phyloP scores from a whole-genome alignment of 2,329 filamentous ascomycete genomes.

The Talaromyces albobiverticillius region DNA sequence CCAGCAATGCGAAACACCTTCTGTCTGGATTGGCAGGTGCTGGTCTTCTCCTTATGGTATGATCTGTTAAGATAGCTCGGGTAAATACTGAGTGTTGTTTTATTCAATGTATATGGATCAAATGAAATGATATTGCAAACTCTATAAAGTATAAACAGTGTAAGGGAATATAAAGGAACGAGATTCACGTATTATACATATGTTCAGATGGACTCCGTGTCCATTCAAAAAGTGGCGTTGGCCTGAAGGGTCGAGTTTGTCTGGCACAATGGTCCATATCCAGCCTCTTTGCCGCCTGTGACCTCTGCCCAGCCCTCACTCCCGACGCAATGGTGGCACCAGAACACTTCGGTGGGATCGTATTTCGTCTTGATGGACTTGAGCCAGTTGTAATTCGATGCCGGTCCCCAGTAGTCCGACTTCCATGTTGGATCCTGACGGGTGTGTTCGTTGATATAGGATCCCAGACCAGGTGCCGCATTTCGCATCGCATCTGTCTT shows the following conservation, averaged over 20 bases:
- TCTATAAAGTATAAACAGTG: no score
- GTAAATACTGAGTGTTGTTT: no score
- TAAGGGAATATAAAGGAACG: no score
- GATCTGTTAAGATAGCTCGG: no score
- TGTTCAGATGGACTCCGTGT: no score
- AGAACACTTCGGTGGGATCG: conserved; percentile 42
- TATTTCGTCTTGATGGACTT: conserved; percentile 39
- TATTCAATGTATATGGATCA: no score
- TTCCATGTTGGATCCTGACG: conserved; percentile 41
- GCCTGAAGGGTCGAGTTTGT: neutral
- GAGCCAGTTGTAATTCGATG: conserved; percentile 35
- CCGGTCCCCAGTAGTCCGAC: conserved; percentile 39
- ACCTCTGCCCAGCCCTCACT: conserved; percentile 33
- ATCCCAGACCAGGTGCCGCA: conserved; percentile 36
- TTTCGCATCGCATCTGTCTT: conserved; percentile 38
- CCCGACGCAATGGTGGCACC: conserved; percentile 38
- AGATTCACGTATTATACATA: no score
- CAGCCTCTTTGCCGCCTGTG: neutral
- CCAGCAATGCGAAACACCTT: conserved; percentile 17
- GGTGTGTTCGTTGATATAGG: conserved; percentile 44
- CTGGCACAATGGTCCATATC: neutral
- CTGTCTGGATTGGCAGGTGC: conserved; percentile 21
- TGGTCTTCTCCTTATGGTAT: conserved; percentile 20
- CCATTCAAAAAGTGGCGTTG: no score
- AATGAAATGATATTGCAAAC: no score